Evolutionary conservation across 2,329 filamentous ascomycete species (phyloP), one percentile per base, ranked within the genome.

Genomic region (Dothistroma septosporum): DNA sequence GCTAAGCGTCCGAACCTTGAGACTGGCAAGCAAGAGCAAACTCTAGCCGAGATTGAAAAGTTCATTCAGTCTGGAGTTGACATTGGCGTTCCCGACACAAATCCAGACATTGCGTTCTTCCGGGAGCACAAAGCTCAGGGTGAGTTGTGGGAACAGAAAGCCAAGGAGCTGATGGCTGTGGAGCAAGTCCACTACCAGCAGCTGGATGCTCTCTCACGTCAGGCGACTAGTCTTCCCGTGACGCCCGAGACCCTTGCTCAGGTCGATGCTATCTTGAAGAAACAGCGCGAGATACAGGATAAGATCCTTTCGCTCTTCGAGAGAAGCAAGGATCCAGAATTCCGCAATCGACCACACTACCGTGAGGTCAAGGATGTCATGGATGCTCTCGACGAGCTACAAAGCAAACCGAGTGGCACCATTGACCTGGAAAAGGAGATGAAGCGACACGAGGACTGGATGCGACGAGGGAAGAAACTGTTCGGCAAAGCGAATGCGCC

Each of bases 401-500:
- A 96, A 69, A 96, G 91, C 64, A 97, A 97, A 72, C 94, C 94
- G 0, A 85, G 85, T 46, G 94, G 94, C 1, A 96, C 93, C 0
- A 83, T 95, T 35, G 94, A 99, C 70, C 83, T 99, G 4, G 94
- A 99, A 72, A 92, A 91, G 65, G 92, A 97, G 74, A 89, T 94
- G 66, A 96, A 94, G 73, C 87, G 91, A 8, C 94, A 97, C 67
- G 94, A 99, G 73, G 94, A 99, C 74, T 99, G 94, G 94, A 99
- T 99, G 93, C 85, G 94, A 33, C 91, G 91, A 70, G 94, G 94
- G 55, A 99, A 99, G 78, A 97, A 97, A 74, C 78, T 99, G 0
- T 99, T 99, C 72, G 94, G 94, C 56, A 99, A 99, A 76, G 94
- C 94, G 1, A 99, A 99, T 73, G 94, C 94, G 1, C 94, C 94